These are phyloP conservation scores for Funneliformis caledonium DNA, from an alignment of 371 early-diverging fungal genomes.

Conservation along the genomic window DNA sequence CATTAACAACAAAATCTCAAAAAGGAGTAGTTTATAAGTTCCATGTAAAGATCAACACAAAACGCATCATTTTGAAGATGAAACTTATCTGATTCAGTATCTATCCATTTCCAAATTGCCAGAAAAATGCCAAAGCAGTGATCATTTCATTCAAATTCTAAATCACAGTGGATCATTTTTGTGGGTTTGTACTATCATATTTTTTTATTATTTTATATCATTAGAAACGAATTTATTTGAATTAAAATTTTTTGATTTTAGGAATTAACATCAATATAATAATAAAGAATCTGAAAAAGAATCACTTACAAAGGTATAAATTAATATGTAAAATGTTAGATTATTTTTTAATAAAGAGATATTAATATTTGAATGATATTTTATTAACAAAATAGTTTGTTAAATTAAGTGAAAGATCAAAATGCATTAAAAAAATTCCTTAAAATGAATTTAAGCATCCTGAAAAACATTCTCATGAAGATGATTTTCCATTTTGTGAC, in stretches of 20 bases:
- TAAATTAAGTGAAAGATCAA: conserved; percentile 36
- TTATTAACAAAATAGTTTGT: conserved; percentile 26
- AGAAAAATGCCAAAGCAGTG: conserved; percentile 26
- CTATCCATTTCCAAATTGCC: conserved; percentile 11
- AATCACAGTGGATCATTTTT: conserved; percentile 39
- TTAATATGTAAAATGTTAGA: background rate
- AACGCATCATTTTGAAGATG: conserved; percentile 26
- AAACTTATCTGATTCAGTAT: conserved; percentile 32
- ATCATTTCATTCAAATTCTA: conserved; percentile 42
- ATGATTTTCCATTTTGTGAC: conserved; percentile 42
- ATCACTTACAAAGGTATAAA: conserved; percentile 18
- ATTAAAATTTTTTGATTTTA: conserved; percentile 24
- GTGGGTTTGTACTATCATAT: conserved; percentile 39
- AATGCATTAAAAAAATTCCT: conserved; percentile 42
- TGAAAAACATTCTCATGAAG: conserved; percentile 38
- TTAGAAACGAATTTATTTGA: background rate
- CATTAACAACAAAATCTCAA: conserved; percentile 14
- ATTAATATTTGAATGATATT: background rate
- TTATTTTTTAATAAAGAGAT: background rate
- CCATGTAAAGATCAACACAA: conserved; percentile 27
- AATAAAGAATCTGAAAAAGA: background rate
- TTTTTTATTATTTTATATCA: background rate
- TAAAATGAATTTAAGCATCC: conserved; percentile 39
- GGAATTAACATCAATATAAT: conserved; percentile 37
- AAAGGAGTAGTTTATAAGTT: conserved; percentile 6